Percentiles rank a stretch among this genome's conserved stretches.
phyloP scores from a whole-genome alignment of 139 green algal genomes.

The Tetradesmus lagerheimii region DNA sequence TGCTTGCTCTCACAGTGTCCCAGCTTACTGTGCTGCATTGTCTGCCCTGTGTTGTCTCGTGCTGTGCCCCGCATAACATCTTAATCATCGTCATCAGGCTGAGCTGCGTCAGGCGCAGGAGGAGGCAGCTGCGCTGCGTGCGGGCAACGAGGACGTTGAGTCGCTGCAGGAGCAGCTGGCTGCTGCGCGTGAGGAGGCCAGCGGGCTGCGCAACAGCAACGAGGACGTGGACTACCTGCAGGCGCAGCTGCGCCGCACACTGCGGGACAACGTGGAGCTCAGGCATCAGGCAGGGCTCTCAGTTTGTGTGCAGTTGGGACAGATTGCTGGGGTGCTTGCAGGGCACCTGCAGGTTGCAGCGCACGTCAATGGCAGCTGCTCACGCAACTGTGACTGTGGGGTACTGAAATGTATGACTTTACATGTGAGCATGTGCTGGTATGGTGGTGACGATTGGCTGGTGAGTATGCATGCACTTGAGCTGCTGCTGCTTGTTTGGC shows the following conservation, averaged over 20 bases:
- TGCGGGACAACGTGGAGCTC: slow-evolving; percentile 47
- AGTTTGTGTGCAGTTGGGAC: too few relatives aligned
- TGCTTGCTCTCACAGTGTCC: background rate
- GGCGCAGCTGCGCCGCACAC: slow-evolving; percentile 41
- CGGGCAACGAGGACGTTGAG: background rate
- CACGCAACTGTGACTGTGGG: too few relatives aligned
- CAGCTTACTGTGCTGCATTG: background rate
- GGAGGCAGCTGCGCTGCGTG: background rate
- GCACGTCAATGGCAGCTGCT: too few relatives aligned
- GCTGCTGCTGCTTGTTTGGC: background rate
- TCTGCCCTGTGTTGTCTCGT: background rate
- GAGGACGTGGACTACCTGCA: slow-evolving; percentile 52
- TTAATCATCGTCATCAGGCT: background rate
- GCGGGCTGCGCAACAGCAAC: background rate
- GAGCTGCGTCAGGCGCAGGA: background rate
- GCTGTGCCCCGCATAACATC: too few relatives aligned
- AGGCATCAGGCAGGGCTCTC: slow-evolving; percentile 37
- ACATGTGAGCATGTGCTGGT: too few relatives aligned
- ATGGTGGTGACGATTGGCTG: too few relatives aligned
- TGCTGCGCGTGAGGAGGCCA: slow-evolving; percentile 7
- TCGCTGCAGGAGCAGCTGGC: slow-evolving; percentile 32
- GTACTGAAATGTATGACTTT: too few relatives aligned
- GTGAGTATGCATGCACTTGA: background rate
- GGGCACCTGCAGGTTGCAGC: too few relatives aligned
- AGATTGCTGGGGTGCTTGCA: too few relatives aligned